Base-by-base conservation (phyloP, 306 rosid species). In the Quillaja saponaria region DNA sequence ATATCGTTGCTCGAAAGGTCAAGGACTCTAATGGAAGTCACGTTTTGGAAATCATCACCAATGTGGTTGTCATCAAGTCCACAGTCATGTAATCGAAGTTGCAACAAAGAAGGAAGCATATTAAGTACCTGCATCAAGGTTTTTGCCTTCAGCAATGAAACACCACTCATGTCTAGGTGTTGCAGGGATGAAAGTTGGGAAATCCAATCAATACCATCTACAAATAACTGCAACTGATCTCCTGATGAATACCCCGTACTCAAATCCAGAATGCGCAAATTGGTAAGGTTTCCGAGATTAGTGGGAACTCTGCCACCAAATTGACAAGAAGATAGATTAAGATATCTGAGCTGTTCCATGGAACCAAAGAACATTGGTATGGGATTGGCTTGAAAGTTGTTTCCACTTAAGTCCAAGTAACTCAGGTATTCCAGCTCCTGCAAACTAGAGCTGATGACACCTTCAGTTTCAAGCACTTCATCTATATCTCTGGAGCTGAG, bases 51-150 rank as follows among this genome's bases (percentile, higher is more conserved):
- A 13, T 10, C 45, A 40, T 40, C 45, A 3, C 7, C 8, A 19
- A 9, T 8, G 34, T 19, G 55, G 31, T 8, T 19, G 33, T 19
- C 20, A 14, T 1, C 5, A 53, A 53, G 0, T 31, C 13, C 19
- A 53, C 58, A 53, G 0, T 6, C 0, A 1, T 6, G 13, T 0
- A 53, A 33, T 2, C 14, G 10, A 12, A 11, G 6, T 13, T 53
- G 58, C 14, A 33, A 6, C 1, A 53, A 18, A 53, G 58, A 53
- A 53, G 58, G 58, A 53, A 31, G 58, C 6, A 7, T 18, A 14
- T 8, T 0, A 49, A 49, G 31, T 49, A 49, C 55, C 54, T 49
- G 54, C 6, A 49, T 12, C 1, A 31, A 28, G 13, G 13, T n/a
- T 9, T 53, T 0, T 53, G 58, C 12, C 19, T 52, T 13, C 8